phyloP scores from a whole-genome alignment of 148 eudicot species.

The Chenopodium berlandieri region DNA sequence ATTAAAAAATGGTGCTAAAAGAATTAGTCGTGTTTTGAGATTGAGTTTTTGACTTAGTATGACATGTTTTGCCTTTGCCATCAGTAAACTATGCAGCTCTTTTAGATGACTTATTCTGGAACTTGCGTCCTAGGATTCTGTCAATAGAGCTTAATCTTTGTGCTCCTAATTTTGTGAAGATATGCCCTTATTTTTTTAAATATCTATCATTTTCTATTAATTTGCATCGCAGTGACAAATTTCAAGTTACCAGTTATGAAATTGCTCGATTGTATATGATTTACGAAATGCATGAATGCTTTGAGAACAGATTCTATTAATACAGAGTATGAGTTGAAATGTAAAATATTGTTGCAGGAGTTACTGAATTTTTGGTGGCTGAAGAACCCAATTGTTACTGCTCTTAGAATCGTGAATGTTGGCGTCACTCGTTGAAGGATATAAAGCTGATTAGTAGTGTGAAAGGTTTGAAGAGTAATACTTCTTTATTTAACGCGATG shows the following conservation, averaged over 20 bases:
- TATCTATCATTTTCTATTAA: not conserved
- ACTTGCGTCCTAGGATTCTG: slow-evolving; percentile 12
- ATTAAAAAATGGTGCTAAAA: too few species aligned
- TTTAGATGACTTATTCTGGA: slow-evolving; percentile 25
- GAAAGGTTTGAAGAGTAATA: too few species aligned
- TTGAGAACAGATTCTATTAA: not conserved
- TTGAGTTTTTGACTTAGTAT: too few species aligned
- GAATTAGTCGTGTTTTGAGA: too few species aligned
- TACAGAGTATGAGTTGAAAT: not conserved
- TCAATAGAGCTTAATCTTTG: slow-evolving; percentile 12
- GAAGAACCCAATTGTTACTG: too few species aligned
- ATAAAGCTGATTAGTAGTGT: too few species aligned
- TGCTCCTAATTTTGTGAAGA: slow-evolving; percentile 18
- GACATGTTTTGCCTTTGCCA: too few species aligned
- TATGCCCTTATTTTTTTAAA: slow-evolving; percentile 2
- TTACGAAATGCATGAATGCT: not conserved
- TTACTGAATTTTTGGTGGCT: slow-evolving; percentile 14
- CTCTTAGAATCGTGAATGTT: too few species aligned
- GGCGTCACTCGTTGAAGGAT: too few species aligned
- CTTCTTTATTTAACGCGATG: too few species aligned
- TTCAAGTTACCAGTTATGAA: not conserved
- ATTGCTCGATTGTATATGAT: not conserved
- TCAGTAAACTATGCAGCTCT: slow-evolving; percentile 10
- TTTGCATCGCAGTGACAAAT: not conserved
- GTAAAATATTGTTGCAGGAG: not conserved